phyloP scores from a whole-genome alignment of 768 basidiomycete species.

The Clathrus columnatus region DNA sequence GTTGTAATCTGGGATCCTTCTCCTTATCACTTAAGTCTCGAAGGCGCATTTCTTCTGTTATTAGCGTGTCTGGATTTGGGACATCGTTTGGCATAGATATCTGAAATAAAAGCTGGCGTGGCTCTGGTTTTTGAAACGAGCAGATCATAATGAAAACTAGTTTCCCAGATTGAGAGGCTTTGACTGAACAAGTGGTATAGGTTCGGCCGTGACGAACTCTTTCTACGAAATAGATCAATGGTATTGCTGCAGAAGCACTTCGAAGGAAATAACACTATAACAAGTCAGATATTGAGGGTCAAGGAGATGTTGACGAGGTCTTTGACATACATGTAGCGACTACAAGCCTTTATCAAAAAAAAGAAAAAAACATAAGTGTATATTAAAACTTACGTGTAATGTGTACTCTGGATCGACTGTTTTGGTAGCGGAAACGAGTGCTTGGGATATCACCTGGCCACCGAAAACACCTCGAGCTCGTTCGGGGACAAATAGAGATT shows the following conservation, averaged over 20 bases:
- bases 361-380: not conserved
- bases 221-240: conserved; percentile 75
- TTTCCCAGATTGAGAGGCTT: conserved; percentile 44
- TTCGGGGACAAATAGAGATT: conserved; percentile 55
- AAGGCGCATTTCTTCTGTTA: conserved; percentile 46
- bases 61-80: conserved; percentile 28
- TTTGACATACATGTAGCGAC: conserved; percentile 59
- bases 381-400: conserved; percentile 53
- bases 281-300: not conserved
- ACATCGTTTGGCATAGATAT: conserved; percentile 56
- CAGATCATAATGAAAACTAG: conserved; percentile 60
- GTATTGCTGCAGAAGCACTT: conserved; percentile 61
- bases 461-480: conserved; percentile 72
- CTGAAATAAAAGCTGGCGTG: conserved; percentile 61
- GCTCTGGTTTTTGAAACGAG: conserved; percentile 76
- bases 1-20: conserved; percentile 20
- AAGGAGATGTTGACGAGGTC: not conserved
- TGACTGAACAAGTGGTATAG: conserved; percentile 53
- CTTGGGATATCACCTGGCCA: conserved; percentile 85
- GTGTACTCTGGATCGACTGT: conserved; percentile 57
- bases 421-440: conserved; percentile 71
- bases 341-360: conserved; percentile 18
- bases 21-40: conserved; percentile 36
- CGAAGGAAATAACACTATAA: conserved; percentile 76
- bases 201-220: conserved; percentile 65